phyloP scores from a whole-genome alignment of 2,329 filamentous ascomycete species.

The Cordyceps tenuipes region DNA sequence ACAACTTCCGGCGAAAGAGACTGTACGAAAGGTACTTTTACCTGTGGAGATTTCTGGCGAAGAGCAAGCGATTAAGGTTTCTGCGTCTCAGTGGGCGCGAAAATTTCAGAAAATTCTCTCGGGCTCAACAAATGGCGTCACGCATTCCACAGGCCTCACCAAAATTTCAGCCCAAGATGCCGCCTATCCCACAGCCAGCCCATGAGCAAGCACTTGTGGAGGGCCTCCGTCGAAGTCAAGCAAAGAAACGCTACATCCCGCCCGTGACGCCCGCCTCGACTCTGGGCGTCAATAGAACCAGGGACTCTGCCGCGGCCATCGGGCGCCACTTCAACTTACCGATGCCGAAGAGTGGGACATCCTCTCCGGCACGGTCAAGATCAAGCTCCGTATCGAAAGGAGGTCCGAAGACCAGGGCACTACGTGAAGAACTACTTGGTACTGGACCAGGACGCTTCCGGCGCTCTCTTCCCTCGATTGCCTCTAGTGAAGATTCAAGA shows the following conservation, averaged over 20 bases:
- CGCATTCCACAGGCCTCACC: background rate
- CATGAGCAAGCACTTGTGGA: conserved; percentile 10
- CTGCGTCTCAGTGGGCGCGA: conserved; percentile 45
- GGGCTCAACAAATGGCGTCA: conserved; percentile 26
- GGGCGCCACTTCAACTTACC: conserved; percentile 14
- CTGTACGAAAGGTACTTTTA: conserved; percentile 49
- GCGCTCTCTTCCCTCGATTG: conserved; percentile 30
- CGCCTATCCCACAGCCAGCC: background rate
- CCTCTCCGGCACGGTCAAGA: conserved; percentile 14
- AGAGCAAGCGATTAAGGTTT: conserved; percentile 39
- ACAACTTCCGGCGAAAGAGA: conserved; percentile 40
- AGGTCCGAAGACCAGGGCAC: conserved; percentile 28
- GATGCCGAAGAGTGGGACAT: conserved; percentile 14
- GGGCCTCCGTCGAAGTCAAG: conserved; percentile 3
- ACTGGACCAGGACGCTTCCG: conserved; percentile 26
- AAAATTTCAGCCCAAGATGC: conserved; percentile 16
- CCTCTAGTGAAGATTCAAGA: conserved; percentile 20
- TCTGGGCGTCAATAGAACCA: background rate
- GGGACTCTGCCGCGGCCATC: conserved; percentile 15
- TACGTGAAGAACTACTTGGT: conserved; percentile 27
- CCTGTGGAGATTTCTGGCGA: conserved; percentile 42
- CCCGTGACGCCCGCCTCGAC: conserved; percentile 18
- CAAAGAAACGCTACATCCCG: background rate
- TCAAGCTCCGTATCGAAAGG: conserved; percentile 15
- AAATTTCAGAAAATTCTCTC: conserved; percentile 38